Conservation (phyloP, 2,329 filamentous ascomycete genomes). For the Tolypocladium ovalisporum region DNA sequence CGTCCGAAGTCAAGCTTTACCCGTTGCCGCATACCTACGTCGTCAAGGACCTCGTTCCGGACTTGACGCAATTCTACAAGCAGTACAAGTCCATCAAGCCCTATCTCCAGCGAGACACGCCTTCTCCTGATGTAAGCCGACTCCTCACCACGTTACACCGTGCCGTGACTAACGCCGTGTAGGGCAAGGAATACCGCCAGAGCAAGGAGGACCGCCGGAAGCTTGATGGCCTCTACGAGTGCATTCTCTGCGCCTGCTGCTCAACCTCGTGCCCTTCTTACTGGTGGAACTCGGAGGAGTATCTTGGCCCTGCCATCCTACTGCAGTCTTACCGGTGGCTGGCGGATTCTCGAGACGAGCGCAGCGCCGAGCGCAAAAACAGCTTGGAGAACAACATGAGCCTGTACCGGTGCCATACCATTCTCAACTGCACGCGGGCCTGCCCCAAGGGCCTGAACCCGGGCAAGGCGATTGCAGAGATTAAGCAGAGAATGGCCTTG, state of each 20-base stretch:
- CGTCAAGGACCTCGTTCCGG: conserved; percentile 96
- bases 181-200: conserved; percentile 91
- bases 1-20: conserved; percentile 85
- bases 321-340: conserved; percentile 98
- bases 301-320: conserved; percentile 91
- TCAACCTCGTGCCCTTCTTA: conserved; percentile 98
- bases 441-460: conserved; percentile 99
- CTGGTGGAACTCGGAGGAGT: conserved; percentile 99
- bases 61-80: conserved; percentile 99
- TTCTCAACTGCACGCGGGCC: conserved; percentile 94
- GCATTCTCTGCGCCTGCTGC: conserved; percentile 98
- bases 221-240: conserved; percentile 97
- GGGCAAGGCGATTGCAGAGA: conserved; percentile 87
- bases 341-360: conserved; percentile 87
- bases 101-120: conserved; percentile 85
- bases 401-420: conserved; percentile 97
- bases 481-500: conserved; percentile 91
- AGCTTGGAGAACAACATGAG: conserved; percentile 98
- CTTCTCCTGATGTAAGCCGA: conserved; percentile 64
- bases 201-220: conserved; percentile 87
- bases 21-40: conserved; percentile 97
- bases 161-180: conserved; percentile 5
- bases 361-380: conserved; percentile 75
- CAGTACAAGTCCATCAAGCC: conserved; percentile 99
- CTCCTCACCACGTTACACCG: not conserved